Evolutionary conservation across 2,329 filamentous ascomycete genomes (phyloP), one percentile per base, ranked within the genome.

Genomic region (Gremmenia infestans): DNA sequence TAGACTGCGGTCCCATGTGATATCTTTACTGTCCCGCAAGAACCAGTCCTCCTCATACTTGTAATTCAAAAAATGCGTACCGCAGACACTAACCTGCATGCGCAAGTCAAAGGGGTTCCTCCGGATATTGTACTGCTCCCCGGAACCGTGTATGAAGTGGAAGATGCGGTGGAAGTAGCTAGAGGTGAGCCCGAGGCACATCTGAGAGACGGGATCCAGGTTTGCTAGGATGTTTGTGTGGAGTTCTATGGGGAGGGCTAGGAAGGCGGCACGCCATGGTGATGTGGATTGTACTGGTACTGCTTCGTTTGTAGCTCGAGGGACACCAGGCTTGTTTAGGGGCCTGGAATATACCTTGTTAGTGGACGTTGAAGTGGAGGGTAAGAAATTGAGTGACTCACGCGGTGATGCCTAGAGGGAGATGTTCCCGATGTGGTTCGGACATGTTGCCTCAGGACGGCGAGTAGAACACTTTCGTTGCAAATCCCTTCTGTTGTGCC

Each of bases 161-260:
- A 52, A 53, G 37, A 53, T 14, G 1, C 17, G 19, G 19, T 59
- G 39, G 39, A 39, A 50, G 12, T 46, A 23, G 5, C 32, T 39
- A 4, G 14, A 23, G 4, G 56, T 51, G 3, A 59, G 43, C 17
- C 53, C 53, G n/a, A 59, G 47, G 42, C 56, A 59, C 15, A 55
- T 40, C 14, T 55, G 49, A 22, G 56, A 45, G 11, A 59, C 56
- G 5, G 50, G 56, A 28, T 59, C 53, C 11, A 55, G 42, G 19
- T 43, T 22, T 2, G 28, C 35, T n/a, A 54, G 15, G 5, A 58
- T 46, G 11, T 52, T 36, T 8, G 49, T 22, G 28, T 42, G 40
- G 15, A 58, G 3, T 25, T 58, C 56, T 15, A n/a, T 36, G 6
- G 55, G 55, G 1, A 57, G 23, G 12, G 9, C 19, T 19, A 9